Evolutionary conservation across 1,284 basidiomycete species (phyloP), one percentile per base, ranked within the genome.

Genomic region (Golubevia sp.): DNA sequence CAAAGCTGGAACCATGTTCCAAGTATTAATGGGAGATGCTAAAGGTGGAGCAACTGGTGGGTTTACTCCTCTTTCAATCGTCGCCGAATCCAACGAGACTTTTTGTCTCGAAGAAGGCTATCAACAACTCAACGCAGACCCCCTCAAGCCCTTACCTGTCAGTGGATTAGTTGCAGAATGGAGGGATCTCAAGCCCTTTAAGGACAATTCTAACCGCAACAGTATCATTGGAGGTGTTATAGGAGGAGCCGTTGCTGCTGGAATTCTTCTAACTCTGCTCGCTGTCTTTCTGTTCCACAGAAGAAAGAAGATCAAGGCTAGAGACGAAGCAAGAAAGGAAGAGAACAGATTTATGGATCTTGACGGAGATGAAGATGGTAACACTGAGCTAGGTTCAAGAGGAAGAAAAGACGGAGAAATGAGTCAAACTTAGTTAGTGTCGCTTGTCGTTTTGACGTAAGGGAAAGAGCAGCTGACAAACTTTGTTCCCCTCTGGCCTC

Each of bases 211-310:
- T 24, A 34, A 34, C 11, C 34, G 59, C 0, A 71, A 71, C n/a
- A 69, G 66, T 4, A 71, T 76, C 15, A 70, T 70, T 13, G 74
- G 74, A 55, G 74, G 74, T 5, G 68, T 71, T 7, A 74, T 76
- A 27, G 74, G 74, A 53, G 74, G 69, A 5, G 70, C 65, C 0
- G 68, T 76, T 27, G 74, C 72, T 3, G 56, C 72, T 3, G 73
- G 62, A 11, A 44, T 67, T 2, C 63, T 71, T 6, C 60, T 74
- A n/a, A 66, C 70, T n/a, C 61, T 61, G 13, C 48, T 71, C 15
- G 57, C 67, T 7, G 64, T 66, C 1, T 76, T 68, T 24, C 57
- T 76, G 5, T 26, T 76, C 24, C 72, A 67, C 24, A 60, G 70
- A 20, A 64, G 58, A 26, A 59, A 70, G 49, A 69, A 73, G 50